Conservation (phyloP, 306 rosid species). For the Potentilla sterilis region DNA sequence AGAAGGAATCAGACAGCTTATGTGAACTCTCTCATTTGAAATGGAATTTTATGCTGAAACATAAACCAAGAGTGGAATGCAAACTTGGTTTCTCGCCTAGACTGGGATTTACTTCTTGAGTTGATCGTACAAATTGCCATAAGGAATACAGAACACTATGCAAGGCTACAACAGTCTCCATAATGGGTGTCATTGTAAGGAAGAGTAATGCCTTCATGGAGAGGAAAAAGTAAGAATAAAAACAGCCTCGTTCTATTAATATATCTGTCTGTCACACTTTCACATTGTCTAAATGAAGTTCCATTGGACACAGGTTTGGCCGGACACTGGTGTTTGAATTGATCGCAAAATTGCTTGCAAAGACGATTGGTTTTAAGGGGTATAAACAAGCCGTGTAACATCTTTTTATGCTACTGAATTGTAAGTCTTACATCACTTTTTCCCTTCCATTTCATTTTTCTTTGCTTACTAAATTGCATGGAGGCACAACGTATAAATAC, state of each 20-base stretch:
- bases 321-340: conserved; percentile 51
- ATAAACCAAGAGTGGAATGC: conserved; percentile 35
- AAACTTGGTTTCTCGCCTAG: conserved; percentile 42
- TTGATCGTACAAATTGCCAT: conserved; percentile 52
- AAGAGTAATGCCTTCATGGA: conserved; percentile 54
- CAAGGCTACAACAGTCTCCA: conserved; percentile 61
- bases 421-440: conserved; percentile 48
- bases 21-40: conserved; percentile 19
- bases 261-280: conserved; percentile 12
- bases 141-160: conserved; percentile 54
- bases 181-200: conserved; percentile 59
- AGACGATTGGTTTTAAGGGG: conserved; percentile 65
- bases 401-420: conserved; percentile 67
- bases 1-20: conserved; percentile 13
- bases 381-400: conserved; percentile 59
- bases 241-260: conserved; percentile 22
- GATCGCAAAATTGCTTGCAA: conserved; percentile 56
- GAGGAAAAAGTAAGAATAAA: conserved; percentile 67
- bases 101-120: conserved; percentile 61
- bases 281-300: conserved; percentile 16
- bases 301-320: conserved; percentile 53
- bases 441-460: not conserved
- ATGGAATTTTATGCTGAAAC: conserved; percentile 30
- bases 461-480: not conserved
- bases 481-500: not conserved